Evolutionary conservation across 1,284 basidiomycete species (phyloP).

Genomic region (Papiliotrema flavescens): DNA sequence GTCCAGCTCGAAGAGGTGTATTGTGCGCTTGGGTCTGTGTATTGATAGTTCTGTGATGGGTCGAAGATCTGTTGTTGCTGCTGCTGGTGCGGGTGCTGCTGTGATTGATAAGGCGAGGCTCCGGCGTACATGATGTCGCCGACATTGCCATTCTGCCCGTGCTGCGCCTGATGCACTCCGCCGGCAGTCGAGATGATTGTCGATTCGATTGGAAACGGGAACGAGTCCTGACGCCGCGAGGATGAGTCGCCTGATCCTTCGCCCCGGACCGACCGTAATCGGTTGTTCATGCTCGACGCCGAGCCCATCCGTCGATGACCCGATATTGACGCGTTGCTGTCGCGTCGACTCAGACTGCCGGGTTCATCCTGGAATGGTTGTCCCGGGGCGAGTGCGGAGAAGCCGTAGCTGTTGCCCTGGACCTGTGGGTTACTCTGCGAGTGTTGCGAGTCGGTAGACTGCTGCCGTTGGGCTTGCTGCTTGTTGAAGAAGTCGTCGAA

Average conservation of each 20-base stretch:
- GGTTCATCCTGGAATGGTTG: constrained; percentile 28
- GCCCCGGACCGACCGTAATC: not conserved
- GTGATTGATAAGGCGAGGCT: constrained; percentile 5
- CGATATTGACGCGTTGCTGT: constrained; percentile 12
- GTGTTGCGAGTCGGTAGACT: not conserved
- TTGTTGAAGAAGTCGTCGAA: constrained; percentile 11
- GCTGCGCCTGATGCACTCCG: not conserved
- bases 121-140: constrained; percentile 22
- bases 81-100: constrained; percentile 9
- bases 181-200: constrained; percentile 38
- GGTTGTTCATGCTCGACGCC: not conserved
- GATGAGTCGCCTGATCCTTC: not conserved
- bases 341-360: constrained; percentile 10
- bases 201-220: constrained; percentile 38
- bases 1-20: not conserved
- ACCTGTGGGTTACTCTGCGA: not conserved
- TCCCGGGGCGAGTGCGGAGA: not conserved
- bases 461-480: constrained; percentile 5
- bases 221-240: constrained; percentile 29
- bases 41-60: not conserved
- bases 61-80: constrained; percentile 11
- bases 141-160: not conserved
- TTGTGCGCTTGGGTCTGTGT: not conserved
- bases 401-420: not conserved
- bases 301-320: constrained; percentile 3